Evolutionary conservation across 345 rosid genomes (phyloP), one percentile per base, ranked within the genome.

Genomic region (Tarenaya hassleriana): DNA sequence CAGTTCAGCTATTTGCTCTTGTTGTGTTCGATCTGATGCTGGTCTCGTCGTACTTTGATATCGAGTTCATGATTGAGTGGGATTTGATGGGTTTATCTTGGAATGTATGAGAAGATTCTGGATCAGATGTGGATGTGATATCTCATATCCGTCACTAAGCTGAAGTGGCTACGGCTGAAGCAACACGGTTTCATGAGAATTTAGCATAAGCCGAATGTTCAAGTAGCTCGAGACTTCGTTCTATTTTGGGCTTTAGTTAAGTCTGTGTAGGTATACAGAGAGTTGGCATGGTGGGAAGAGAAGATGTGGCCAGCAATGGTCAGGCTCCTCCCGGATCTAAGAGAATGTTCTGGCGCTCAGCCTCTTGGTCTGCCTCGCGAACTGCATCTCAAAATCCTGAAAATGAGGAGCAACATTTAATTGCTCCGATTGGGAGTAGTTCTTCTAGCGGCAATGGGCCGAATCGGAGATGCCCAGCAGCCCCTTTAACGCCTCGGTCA

Each of bases 321-420:
- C 74, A 55, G 61, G 71, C 76, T 63, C 68, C 73, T 68, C 67
- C 94, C 48, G 74, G 81, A 34, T 70, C 85, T 47, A 73, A 77
- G 68, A 85, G 75, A 73, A 70, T 81, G 88, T 94, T 78, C 69
- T 88, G 94, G 94, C 82, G 97, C 9, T 94, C 97, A 2, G 95
- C 89, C 1, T 94, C 99, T 6, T 94, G 99, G 99, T 94, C 99
- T 7, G 73, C 97, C 40, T 86, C 97, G 34, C 78, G 99, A 49
- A 86, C 94, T 3, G 76, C 79, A 29, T 61, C 72, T 48, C 87
- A 82, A 63, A 74, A 57, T 47, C 74, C 87, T 3, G 76, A 68
- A 24, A 44, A 47, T 8, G 95, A 73, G 51, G 83, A 69, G 47
- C 76, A 60, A 50, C 77, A 71, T 27, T 58, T 76, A 38, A 51